Evolutionary conservation across 352 stramenopile species (phyloP), one percentile per base, ranked within the genome.

Genomic region (Globisporangium polare): DNA sequence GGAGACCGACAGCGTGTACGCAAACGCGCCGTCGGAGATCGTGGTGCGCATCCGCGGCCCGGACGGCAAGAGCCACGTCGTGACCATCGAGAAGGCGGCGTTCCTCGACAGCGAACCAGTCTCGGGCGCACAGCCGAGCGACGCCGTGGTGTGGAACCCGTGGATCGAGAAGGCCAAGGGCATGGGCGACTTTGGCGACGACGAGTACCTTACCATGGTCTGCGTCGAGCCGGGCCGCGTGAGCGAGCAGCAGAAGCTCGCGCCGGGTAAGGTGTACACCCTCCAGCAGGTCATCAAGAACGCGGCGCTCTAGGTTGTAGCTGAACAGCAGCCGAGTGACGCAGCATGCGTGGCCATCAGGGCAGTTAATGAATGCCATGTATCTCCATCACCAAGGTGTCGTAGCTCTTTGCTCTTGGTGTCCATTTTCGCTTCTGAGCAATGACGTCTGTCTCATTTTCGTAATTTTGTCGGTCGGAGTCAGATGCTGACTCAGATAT

Each of bases 61-160:
- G 20, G 59, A 80, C 39, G 79, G 79, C 43, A 68, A 67, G 33
- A 71, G 80, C 46, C 80, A 72, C 67, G 71, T 88, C 24, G 79
- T 93, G 63, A 89, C 77, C 5, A 83, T 95, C 54, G 80, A 90
- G 43, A 95, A 93, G 68, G 47, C 68, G 49, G 80, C 82, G 6
- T 81, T 86, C 49, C 59, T 93, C 39, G 78, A 86, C 57, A 68
- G 63, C 33, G 49, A 42, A 17, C 22, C 46, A 5, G 29, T 59
- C 22, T 49, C 53, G 17, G 73, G 76, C 33, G 61, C 69, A 20
- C 73, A 86, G 61, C 56, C 69, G 26, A 87, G 73, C 53, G 90
- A 97, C 65, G 78, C 78, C n/a, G 92, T 98, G 17, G 86, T 98
- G 31, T 98, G 92, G 93, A 98, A 98, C 84, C 96, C 95, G 41